phyloP scores from a whole-genome alignment of 257 asterid species.

The Nemophila menziesii region DNA sequence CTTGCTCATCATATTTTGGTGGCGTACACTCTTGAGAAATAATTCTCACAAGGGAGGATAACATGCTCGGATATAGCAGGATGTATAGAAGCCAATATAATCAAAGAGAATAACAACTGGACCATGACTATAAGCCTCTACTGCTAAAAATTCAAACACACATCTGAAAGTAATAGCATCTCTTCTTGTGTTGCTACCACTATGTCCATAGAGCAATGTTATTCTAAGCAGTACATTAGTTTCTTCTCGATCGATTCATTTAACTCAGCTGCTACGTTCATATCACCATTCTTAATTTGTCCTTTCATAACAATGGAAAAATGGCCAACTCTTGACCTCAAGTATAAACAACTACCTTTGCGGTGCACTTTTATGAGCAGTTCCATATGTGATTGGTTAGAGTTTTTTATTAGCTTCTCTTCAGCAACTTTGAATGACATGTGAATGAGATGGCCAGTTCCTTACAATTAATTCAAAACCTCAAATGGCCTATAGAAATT shows the following conservation, averaged over 20 bases:
- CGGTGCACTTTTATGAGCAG: no score
- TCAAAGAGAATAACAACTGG: slow-evolving; percentile 79
- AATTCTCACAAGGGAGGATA: slow-evolving; percentile 87
- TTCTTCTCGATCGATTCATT: slow-evolving; percentile 78
- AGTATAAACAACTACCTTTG: no score
- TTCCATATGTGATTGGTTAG: no score
- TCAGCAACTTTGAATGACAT: no score
- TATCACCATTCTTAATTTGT: no score
- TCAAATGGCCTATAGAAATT: no score
- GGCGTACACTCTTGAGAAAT: slow-evolving; percentile 91
- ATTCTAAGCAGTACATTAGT: slow-evolving; percentile 85
- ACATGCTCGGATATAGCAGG: slow-evolving; percentile 97
- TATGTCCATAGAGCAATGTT: slow-evolving; percentile 93
- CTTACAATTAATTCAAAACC: no score
- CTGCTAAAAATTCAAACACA: slow-evolving; percentile 92
- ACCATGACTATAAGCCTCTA: slow-evolving; percentile 80
- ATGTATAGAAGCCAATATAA: slow-evolving; percentile 87
- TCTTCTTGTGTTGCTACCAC: slow-evolving; percentile 91
- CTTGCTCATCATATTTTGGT: slow-evolving; percentile 85
- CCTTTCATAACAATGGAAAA: no score
- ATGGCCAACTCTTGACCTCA: no score
- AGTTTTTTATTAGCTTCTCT: no score
- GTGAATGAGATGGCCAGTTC: no score
- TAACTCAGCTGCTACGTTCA: slow-evolving; percentile 70
- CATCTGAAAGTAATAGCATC: slow-evolving; percentile 78